Evolutionary conservation across 352 stramenopile species (phyloP).

Genomic region (Phytophthora europaea): DNA sequence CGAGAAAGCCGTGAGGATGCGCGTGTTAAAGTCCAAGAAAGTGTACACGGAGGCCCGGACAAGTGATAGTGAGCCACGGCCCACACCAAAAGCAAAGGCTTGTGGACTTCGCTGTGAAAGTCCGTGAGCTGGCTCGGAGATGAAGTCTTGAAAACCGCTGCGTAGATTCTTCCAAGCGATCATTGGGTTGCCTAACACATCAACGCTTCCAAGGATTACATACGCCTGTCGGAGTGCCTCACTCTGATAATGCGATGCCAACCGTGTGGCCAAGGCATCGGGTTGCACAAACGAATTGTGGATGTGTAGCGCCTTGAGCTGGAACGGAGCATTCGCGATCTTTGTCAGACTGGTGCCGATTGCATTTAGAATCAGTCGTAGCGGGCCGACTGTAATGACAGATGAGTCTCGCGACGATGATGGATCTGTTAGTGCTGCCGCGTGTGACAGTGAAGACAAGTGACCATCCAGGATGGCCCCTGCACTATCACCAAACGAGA

Average conservation of each 20-base stretch:
- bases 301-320: slow-evolving; percentile 80
- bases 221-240: slow-evolving; percentile 90
- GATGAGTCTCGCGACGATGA: slow-evolving; percentile 46
- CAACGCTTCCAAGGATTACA: slow-evolving; percentile 89
- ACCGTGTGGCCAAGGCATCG: slow-evolving; percentile 69
- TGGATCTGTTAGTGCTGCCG: slow-evolving; percentile 33
- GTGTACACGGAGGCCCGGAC: slow-evolving; percentile 89
- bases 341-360: slow-evolving; percentile 91
- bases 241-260: slow-evolving; percentile 90
- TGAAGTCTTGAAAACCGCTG: slow-evolving; percentile 85
- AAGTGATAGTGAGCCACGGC: slow-evolving; percentile 85
- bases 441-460: slow-evolving; percentile 44
- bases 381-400: slow-evolving; percentile 73
- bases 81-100: slow-evolving; percentile 83
- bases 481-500: slow-evolving; percentile 80
- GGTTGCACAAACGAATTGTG: slow-evolving; percentile 89
- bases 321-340: slow-evolving; percentile 90
- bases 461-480: slow-evolving; percentile 74
- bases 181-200: slow-evolving; percentile 91
- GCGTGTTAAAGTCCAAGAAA: slow-evolving; percentile 88
- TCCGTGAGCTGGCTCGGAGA: slow-evolving; percentile 83
- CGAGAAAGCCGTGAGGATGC: slow-evolving; percentile 85
- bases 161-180: slow-evolving; percentile 90
- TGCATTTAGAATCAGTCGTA: slow-evolving; percentile 88
- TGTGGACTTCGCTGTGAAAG: slow-evolving; percentile 83